Evolutionary conservation across 257 asterid genomes (phyloP), one percentile per base, ranked within the genome.

Genomic region (Pogostemon cablin): DNA sequence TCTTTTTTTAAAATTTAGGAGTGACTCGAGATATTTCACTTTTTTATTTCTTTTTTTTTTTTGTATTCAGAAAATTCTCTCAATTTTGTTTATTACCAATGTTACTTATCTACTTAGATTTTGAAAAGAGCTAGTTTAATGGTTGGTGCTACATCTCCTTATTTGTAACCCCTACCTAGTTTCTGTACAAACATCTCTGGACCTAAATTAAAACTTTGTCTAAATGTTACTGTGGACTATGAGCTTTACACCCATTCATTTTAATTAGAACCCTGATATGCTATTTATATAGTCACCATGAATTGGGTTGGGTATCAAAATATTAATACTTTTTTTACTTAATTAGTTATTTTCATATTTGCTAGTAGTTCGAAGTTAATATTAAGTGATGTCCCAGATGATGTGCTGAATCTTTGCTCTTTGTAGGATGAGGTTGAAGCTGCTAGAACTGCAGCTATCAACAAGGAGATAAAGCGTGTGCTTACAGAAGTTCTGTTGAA

Each of bases 401-500:
- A 40, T 63, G 57, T 70, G 77, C 77, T 78, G 72, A 75, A 65
- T 58, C 35, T 50, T 74, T 72, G 62, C 75, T 74, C 71, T 63
- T 65, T 81, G 78, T 81, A 95, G 99, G 98, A 87, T 79, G 98
- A 90, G 79, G 89, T 83, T 68, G 99, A 91, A 78, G 92, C 87
- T 75, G 96, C 96, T 71, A 85, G 89, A 85, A 81, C 86, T 76
- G 92, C 91, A 69, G 98, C 96, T 37, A 87, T 90, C 71, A 90
- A 90, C 83, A 87, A 87, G 79, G 98, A 93, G 82, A 93, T 93
- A 81, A 93, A 93, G 80, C 97, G 96, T 70, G 86, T 93, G 25
- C 82, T 93, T 50, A 93, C 98, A 64, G 98, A 93, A 85, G 96
- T 93, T 81, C 98, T 93, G 68, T 65, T 93, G 80, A 91, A 93